Conservation (phyloP, 106 monocot species). For the Dendrobium officinale region DNA sequence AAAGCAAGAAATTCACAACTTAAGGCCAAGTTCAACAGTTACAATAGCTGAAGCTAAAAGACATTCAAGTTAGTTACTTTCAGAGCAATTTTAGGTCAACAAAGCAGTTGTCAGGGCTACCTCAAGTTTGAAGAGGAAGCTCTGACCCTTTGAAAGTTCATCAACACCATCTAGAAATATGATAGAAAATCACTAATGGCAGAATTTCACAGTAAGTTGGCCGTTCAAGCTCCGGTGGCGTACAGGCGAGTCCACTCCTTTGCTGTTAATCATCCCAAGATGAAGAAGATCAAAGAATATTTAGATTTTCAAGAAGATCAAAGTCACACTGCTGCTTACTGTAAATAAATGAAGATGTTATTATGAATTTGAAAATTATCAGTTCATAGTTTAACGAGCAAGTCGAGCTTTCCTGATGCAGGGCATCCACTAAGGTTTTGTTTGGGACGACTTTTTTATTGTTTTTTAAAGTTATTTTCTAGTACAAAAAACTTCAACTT, state of each 20-base stretch:
- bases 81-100: background rate
- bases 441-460: no score
- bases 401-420: no score
- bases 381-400: no score
- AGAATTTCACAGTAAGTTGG: background rate
- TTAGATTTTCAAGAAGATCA: background rate
- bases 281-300: background rate
- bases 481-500: no score
- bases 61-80: background rate
- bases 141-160: background rate
- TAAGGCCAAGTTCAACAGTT: background rate
- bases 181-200: background rate
- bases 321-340: no score
- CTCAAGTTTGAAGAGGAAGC: background rate
- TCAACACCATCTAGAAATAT: background rate
- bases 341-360: no score
- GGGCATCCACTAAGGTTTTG: no score
- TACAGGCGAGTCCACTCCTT: conserved; percentile 94
- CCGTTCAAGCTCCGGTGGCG: conserved; percentile 68
- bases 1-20: background rate
- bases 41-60: no score
- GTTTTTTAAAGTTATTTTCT: no score
- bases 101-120: background rate
- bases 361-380: no score
- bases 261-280: conserved; percentile 32